These are phyloP conservation scores for Oenanthe javanica DNA, from an alignment of 140 eudicot species.

Conservation along the genomic window DNA sequence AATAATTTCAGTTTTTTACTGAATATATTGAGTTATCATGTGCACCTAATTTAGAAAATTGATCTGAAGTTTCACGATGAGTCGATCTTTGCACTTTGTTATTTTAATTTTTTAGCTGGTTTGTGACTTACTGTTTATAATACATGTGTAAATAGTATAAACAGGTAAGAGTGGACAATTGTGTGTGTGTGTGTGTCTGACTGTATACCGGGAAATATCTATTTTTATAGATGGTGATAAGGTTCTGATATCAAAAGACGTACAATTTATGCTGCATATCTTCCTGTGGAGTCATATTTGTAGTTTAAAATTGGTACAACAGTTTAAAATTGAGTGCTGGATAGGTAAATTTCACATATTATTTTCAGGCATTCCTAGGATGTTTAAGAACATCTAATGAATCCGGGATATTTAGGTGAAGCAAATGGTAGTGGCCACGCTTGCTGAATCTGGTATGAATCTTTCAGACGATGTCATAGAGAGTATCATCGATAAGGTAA, in stretches of 20 bases:
- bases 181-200: not conserved
- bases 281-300: not conserved
- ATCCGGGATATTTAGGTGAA: constrained; percentile 39
- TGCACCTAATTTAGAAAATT: not conserved
- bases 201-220: not conserved
- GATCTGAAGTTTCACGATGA: not conserved
- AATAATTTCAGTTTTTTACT: not conserved
- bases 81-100: not conserved
- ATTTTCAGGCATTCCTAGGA: not conserved
- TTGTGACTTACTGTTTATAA: not conserved
- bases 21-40: not conserved
- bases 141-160: not conserved
- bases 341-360: not conserved
- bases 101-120: not conserved
- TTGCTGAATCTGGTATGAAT: constrained; percentile 92
- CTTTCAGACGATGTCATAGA: constrained; percentile 74
- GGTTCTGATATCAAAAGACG: not conserved
- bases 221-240: not conserved
- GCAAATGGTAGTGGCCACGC: constrained; percentile 87
- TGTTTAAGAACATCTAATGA: not conserved
- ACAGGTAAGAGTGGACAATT: not conserved
- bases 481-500: constrained; percentile 74
- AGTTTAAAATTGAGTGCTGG: not conserved
- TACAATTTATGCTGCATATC: not conserved
- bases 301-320: not conserved